Evolutionary conservation across 345 rosid species (phyloP), one percentile per base, ranked within the genome.

Genomic region (Toxicodendron radicans): DNA sequence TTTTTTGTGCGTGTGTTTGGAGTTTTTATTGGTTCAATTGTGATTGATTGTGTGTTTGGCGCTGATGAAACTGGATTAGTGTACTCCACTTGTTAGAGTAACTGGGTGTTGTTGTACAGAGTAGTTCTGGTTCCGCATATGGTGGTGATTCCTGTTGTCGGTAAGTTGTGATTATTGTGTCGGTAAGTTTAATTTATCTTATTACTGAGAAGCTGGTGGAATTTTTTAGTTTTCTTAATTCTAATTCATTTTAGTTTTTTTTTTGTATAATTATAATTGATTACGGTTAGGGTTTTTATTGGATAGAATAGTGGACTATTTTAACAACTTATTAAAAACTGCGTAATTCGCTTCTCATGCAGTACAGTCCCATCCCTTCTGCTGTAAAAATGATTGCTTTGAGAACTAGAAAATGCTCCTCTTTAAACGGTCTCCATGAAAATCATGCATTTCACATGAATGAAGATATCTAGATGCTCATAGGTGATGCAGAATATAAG

Each of bases 101-200:
- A 71, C 74, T 71, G 74, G 66, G 32, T 71, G 66, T 30, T 71
- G 41, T 59, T 71, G 66, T 71, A 71, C 74, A 71, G 74, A 58
- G 58, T 71, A 46, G 58, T 59, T 59, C 66, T 71, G 66, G 66
- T 71, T 60, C 74, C 48, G 74, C 66, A 21, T 59, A 71, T 59
- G 74, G 32, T 71, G 74, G 48, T 60, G 74, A 71, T 71, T 71
- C 74, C 46, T 48, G 56, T 71, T 38, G 46, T 71, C 45, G 74
- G 74, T 71, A 71, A 71, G 74, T 71, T 58, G 14, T 71, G 66
- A 71, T 4, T 45, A 6, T 48, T 48, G 64, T 43, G 27, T 30
- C 13, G 74, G 74, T 71, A 60, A 71, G 74, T 71, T 30, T 12
- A 35, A 38, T 53, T 69, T 54, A 35, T 68, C 45, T 58, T 41